Base-by-base conservation (phyloP, 805 yeast species). In the Diddensiella caesifluorescens region DNA sequence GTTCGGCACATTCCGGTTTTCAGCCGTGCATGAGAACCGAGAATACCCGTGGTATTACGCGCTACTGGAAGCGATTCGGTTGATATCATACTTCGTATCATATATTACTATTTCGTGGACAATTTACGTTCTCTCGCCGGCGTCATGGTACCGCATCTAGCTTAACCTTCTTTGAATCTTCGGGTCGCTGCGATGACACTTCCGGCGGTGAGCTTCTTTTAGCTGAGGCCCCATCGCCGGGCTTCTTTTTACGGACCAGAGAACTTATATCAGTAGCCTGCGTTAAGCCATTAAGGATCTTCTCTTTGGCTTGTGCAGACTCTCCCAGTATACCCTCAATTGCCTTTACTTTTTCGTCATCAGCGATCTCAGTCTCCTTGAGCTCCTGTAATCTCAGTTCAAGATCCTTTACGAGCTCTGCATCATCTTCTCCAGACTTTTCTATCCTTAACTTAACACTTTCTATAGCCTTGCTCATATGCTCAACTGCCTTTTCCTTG, bases 391-490 rank as follows among this genome's bases (percentile, higher is more conserved):
- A 45, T 1, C 69, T 51, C 12, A 53, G 54, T 32, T 55, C 55
- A 22, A 68, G 53, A 10, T 64, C 65, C 2, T 50, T 45, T 12
- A 63, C 47, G 19, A 63, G 49, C 9, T 58, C 48, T 5, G 56
- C 54, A 35, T 65, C 64, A 37, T 71, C 64, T 49, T 73, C 57
- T 47, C 68, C 61, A 49, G 62, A 59, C 15, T 53, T 54, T 20
- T 61, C 55, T 46, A 63, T 59, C 56, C 71, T 70, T 49, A 48
- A 53, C 54, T 64, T 65, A 40, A 75, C 75, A 53, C 72, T 67
- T 31, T 60, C 68, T 19, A 72, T 67, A 31, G 95, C 83, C 43
- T 64, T 60, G 29, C 66, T 58, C 59, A 80, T 69, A 36, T 81
- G 75, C 1, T 69, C 68, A 3, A 75, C 69, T 5, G 87, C 83